Conservation (phyloP, 2,329 filamentous ascomycete species). For the Cryphonectria radicalis region DNA sequence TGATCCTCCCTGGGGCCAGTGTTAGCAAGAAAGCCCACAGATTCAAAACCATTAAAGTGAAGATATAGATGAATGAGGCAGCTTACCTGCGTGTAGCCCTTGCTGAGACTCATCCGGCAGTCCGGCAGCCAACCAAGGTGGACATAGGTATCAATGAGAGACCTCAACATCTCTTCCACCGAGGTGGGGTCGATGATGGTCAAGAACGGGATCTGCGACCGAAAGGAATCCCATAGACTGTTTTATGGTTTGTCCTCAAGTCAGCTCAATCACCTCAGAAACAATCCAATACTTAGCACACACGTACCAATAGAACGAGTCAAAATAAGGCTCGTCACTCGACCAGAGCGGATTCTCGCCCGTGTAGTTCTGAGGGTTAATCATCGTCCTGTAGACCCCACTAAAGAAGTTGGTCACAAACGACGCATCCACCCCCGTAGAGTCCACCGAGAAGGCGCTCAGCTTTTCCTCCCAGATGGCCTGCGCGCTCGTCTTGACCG, state of each 20-base stretch:
- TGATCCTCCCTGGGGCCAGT: constrained; percentile 64
- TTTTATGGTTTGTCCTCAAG: not conserved
- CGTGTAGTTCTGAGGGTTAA: constrained; percentile 75
- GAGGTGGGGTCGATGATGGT: constrained; percentile 68
- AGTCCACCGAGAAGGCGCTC: constrained; percentile 58
- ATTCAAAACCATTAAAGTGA: no score
- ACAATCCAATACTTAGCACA: not conserved
- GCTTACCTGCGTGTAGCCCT: constrained; percentile 66
- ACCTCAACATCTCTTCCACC: constrained; percentile 69
- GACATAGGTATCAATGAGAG: constrained; percentile 71
- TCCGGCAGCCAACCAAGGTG: constrained; percentile 70
- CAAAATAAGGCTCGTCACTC: constrained; percentile 71
- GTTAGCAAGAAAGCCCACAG: not conserved
- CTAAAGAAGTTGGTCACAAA: constrained; percentile 70
- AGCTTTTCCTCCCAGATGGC: constrained; percentile 66
- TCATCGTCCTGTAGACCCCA: constrained; percentile 72
- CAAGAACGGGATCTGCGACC: constrained; percentile 70
- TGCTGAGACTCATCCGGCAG: constrained; percentile 69
- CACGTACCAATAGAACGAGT: constrained; percentile 71
- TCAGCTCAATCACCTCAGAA: not conserved
- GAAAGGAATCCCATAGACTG: constrained; percentile 71
- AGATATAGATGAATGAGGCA: not conserved
- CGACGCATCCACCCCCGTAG: constrained; percentile 54
- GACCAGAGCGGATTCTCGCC: constrained; percentile 73
- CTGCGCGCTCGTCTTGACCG: constrained; percentile 55